A percentile compares a stretch with the other conserved stretches of the same genome.
These are phyloP conservation scores for Solanum ossicruentum DNA, from an alignment of 257 asterid species.

Conservation along the genomic window DNA sequence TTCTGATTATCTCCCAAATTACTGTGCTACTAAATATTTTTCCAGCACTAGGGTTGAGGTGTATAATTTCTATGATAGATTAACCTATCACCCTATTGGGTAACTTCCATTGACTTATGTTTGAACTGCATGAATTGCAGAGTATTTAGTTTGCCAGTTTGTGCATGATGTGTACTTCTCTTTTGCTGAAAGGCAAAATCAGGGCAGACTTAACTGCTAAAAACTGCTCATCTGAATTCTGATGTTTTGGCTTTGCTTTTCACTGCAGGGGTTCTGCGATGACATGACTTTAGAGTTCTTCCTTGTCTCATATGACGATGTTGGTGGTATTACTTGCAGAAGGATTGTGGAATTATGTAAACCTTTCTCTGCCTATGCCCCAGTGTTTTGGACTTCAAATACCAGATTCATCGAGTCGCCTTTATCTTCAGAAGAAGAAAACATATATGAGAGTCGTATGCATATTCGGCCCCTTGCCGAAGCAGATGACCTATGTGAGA, in stretches of 20 bases:
- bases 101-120: not conserved
- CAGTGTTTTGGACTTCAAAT: slow-evolving; percentile 70
- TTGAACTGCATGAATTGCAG: not conserved
- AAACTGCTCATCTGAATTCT: not conserved
- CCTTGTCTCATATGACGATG: slow-evolving; percentile 63
- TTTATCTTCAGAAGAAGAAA: slow-evolving; percentile 49
- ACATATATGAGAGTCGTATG: slow-evolving; percentile 37
- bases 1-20: not conserved
- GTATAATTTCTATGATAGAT: not conserved
- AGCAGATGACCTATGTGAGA: slow-evolving; percentile 15
- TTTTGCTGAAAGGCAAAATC: not conserved
- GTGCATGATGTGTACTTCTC: not conserved
- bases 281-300: slow-evolving; percentile 70
- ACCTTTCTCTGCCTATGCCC: slow-evolving; percentile 34
- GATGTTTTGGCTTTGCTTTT: not conserved
- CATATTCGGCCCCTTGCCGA: slow-evolving; percentile 49
- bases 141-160: not conserved
- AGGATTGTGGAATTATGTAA: slow-evolving; percentile 50
- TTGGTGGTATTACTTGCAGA: slow-evolving; percentile 84
- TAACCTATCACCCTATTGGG: not conserved
- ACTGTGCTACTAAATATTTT: not conserved
- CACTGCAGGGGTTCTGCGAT: slow-evolving; percentile 62
- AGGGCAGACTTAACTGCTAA: not conserved
- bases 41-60: not conserved
- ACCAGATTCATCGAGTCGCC: slow-evolving; percentile 44